phyloP scores from a whole-genome alignment of 495 filamentous ascomycete species.

The Talaromyces adpressus region DNA sequence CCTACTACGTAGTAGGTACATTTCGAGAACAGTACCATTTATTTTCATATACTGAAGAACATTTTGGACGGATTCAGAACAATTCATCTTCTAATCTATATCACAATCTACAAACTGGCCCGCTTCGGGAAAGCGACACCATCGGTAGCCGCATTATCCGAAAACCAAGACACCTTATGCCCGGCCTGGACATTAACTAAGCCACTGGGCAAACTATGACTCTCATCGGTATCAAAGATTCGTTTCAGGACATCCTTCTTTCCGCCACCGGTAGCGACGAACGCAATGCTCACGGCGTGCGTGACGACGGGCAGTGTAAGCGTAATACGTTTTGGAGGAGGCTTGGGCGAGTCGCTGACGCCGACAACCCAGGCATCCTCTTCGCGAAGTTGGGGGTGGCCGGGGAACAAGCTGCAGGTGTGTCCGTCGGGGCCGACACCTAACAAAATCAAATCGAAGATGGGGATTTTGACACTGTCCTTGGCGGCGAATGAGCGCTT shows the following conservation, averaged over 20 bases:
- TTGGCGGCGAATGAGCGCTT: constrained; percentile 76
- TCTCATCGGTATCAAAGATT: constrained; percentile 79
- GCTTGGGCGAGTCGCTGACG: constrained; percentile 90
- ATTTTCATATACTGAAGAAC: background rate
- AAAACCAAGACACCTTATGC: constrained; percentile 92
- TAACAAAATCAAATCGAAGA: constrained; percentile 89
- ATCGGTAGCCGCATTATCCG: constrained; percentile 73
- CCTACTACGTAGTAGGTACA: background rate
- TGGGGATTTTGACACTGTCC: constrained; percentile 82
- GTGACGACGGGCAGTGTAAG: constrained; percentile 84
- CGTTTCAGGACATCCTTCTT: constrained; percentile 89
- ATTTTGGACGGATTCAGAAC: background rate
- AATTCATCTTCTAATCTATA: background rate
- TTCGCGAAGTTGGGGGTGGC: constrained; percentile 80
- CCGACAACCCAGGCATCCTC: constrained; percentile 86
- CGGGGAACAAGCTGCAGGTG: constrained; percentile 93
- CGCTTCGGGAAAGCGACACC: constrained; percentile 73
- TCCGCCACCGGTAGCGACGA: constrained; percentile 79
- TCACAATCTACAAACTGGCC: constrained; percentile 39
- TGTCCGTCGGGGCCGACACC: constrained; percentile 95
- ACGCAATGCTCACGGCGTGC: constrained; percentile 76
- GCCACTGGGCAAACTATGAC: constrained; percentile 68
- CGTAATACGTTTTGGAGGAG: constrained; percentile 83
- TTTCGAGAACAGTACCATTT: background rate
- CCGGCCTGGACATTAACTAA: constrained; percentile 77